Base-by-base conservation (phyloP, 75 land plant genomes). In the Cryptomeria japonica region DNA sequence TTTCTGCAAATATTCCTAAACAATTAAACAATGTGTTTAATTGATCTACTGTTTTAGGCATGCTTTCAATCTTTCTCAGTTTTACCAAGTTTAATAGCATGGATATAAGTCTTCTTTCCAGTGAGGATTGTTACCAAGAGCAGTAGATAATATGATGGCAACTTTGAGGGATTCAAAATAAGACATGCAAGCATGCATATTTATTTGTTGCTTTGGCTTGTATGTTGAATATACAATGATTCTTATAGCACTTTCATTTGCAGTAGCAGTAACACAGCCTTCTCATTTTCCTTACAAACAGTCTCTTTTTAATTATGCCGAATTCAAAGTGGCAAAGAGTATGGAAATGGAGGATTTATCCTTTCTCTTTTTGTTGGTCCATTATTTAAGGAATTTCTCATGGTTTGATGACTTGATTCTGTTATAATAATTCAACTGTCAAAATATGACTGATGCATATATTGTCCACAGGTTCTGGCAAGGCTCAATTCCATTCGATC, bases 391-490 rank as follows among this genome's bases (percentile, higher is more conserved):
- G 80, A 41, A 44, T 82, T 82, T 82, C 84, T 44, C 25, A 18
- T 18, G 9, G 47, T 22, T 70, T 87, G 46, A 86, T 53, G 16
- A 37, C 16, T 3, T 86, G 70, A 55, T 72, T 85, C 56, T 61
- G 39, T 31, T 85, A 32, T 25, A 9, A 22, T 72, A 55, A 64
- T 34, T 39, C 15, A 15, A 14, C 37, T 28, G 42, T 64, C 39
- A 55, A 38, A 58, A 22, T 44, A 44, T 82, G n/a, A 51, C 47
- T 82, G 84, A 82, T 28, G 86, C 41, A 79, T 79, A 49, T 86
- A 25, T n/a, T 61, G 34, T 89, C 19, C 19, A 12, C 90, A 97
- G 99, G 96, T 97, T 38, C 86, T 97, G 82, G 92, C 96, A 53
- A 91, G 93, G 84, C 88, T 97, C 70, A 90, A 92, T 89, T 96